These are phyloP conservation scores for Colletotrichum sansevieriae DNA, from an alignment of 2,329 filamentous ascomycete genomes.

Conservation along the genomic window DNA sequence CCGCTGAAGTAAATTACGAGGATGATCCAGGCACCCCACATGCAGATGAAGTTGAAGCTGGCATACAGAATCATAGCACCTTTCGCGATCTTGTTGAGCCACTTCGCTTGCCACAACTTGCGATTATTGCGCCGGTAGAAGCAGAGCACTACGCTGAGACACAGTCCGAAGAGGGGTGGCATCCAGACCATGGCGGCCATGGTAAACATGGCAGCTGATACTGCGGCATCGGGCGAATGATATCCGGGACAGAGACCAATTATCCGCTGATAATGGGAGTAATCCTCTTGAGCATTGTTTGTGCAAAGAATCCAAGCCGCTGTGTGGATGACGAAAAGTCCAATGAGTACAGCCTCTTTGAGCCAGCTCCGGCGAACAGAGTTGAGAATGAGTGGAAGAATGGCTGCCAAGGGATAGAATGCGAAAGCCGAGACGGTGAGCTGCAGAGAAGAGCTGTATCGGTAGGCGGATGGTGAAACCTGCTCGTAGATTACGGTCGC, in stretches of 20 bases:
- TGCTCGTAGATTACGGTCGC: conserved; percentile 19
- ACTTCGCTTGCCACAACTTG: conserved; percentile 34
- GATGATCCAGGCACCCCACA: conserved; percentile 34
- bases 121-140: conserved; percentile 35
- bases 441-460: conserved; percentile 9
- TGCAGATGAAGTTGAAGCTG: conserved; percentile 26
- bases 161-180: conserved; percentile 39
- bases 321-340: conserved; percentile 25
- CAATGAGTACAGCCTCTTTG: conserved; percentile 11
- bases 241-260: conserved; percentile 8
- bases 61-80: conserved; percentile 22
- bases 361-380: conserved; percentile 11
- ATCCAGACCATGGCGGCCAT: conserved; percentile 39
- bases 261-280: background rate
- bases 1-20: conserved; percentile 21
- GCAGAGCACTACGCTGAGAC: conserved; percentile 31
- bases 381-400: conserved; percentile 28
- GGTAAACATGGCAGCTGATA: conserved; percentile 34
- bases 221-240: background rate
- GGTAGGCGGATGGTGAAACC: background rate
- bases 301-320: conserved; percentile 30
- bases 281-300: conserved; percentile 22
- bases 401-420: conserved; percentile 30
- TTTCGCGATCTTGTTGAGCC: conserved; percentile 16
- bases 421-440: conserved; percentile 27